Conservation (phyloP, 1,139 yeast species). For the Hyphopichia burtonii region DNA sequence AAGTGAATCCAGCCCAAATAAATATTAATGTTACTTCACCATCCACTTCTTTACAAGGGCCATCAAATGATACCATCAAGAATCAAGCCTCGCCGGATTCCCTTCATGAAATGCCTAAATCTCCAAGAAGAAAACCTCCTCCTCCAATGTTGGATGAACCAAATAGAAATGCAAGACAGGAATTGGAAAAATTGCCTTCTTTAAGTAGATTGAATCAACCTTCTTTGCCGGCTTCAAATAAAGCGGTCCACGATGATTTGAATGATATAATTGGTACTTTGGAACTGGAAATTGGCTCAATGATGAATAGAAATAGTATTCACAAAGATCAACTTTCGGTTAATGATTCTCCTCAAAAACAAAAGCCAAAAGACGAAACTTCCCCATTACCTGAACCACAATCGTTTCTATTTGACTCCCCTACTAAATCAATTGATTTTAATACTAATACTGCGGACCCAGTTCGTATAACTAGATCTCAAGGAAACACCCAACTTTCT, state of each 20-base stretch:
- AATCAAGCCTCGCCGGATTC: background rate
- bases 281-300: conserved; percentile 3
- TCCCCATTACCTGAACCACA: conserved; percentile 5
- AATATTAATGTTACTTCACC: background rate
- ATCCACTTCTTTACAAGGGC: background rate
- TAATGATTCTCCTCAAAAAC: background rate
- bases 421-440: conserved; percentile 3
- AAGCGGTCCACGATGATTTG: conserved; percentile 1
- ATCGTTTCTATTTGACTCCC: conserved; percentile 3
- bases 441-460: background rate
- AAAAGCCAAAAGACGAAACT: background rate
- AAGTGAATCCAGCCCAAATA: background rate
- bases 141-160: conserved; percentile 3
- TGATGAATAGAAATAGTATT: background rate
- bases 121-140: conserved; percentile 4
- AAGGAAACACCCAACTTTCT: background rate
- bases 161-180: background rate
- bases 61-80: background rate
- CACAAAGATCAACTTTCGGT: background rate
- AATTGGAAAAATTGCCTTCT: conserved; percentile 4
- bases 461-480: background rate
- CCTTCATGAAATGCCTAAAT: background rate
- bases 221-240: background rate
- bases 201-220: conserved; percentile 1
- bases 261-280: conserved; percentile 4